Evolutionary conservation across 148 eudicot genomes (phyloP), one percentile per base, ranked within the genome.

Genomic region (Rhododendron simsii): DNA sequence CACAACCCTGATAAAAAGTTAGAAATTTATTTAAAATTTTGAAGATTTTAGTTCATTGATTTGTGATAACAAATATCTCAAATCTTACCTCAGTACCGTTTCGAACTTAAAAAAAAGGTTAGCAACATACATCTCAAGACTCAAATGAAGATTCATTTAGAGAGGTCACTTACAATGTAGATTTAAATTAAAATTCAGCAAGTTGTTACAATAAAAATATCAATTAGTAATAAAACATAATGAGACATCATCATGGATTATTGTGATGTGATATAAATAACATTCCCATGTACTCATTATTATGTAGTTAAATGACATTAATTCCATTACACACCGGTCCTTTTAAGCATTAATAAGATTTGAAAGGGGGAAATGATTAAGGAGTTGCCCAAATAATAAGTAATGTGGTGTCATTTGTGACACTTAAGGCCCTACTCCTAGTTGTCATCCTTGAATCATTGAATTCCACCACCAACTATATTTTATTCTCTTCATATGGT

Each of bases 381-480:
- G 59, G 39, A 48, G 82, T 80, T 78, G 50, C 57, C 33, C 59
- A 47, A 44, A 9, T 78, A 44, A 75, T 2, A 35, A 78, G 59
- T 48, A 79, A 86, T 53, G 87, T 75, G 87, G 80, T 63, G 89
- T 78, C 76, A 65, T 51, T 82, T 30, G 37, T 86, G 69, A 90
- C 87, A 84, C 85, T 21, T 81, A 84, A 81, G 47, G 77, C 81
- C 78, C 83, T 21, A 80, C 88, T 87, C 82, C 84, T 51, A 78
- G 55, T 61, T 77, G 83, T 44, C 82, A 59, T 59, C 37, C 81
- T 39, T 48, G 20, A 79, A 79, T 79, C 59, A 26, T 47, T 79
- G 55, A 28, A 78, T 39, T 41, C 81, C 57, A n/a, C 73, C 73
- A 65, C 73, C 33, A n/a, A 7, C 28, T 41, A 41, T 23, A 63